Percentiles rank a stretch among this genome's conserved stretches.
Conservation (phyloP, 2,329 filamentous ascomycete genomes). For the Xylariaceae sp. region DNA sequence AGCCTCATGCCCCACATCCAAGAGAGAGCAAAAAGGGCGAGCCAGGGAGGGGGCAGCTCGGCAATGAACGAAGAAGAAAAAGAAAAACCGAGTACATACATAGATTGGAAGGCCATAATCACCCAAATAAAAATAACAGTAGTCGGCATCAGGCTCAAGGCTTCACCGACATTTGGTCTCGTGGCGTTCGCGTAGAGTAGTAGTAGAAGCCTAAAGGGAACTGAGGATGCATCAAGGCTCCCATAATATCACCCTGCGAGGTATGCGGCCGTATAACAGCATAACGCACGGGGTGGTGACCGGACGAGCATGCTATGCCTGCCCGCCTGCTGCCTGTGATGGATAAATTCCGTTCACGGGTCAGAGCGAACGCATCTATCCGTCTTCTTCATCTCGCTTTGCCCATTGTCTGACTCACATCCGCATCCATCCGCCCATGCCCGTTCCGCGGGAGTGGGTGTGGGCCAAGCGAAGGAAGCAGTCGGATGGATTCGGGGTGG, state of each 20-base stretch:
- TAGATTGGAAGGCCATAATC: not conserved
- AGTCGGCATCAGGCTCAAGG: not conserved
- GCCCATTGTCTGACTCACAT: not conserved
- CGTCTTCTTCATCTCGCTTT: not conserved
- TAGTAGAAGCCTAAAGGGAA: not conserved
- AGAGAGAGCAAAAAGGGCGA: not conserved
- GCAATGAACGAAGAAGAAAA: not conserved
- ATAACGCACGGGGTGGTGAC: too few relatives aligned
- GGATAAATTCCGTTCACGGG: too few relatives aligned
- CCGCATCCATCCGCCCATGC: not conserved
- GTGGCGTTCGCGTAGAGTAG: not conserved
- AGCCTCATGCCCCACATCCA: not conserved
- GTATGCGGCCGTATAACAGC: too few relatives aligned
- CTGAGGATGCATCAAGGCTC: not conserved
- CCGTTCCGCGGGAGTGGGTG: not conserved
- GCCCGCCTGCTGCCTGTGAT: too few relatives aligned
- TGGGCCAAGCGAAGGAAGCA: not conserved
- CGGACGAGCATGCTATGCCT: too few relatives aligned
- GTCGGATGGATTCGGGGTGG: not conserved
- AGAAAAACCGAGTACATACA: not conserved
- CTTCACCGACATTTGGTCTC: not conserved
- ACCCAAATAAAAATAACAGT: not conserved
- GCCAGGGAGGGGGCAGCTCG: not conserved
- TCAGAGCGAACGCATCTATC: not conserved
- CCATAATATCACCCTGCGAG: too few relatives aligned